Evolutionary conservation across 495 filamentous ascomycete species (phyloP).

Genomic region (Penicillium odoratum): DNA sequence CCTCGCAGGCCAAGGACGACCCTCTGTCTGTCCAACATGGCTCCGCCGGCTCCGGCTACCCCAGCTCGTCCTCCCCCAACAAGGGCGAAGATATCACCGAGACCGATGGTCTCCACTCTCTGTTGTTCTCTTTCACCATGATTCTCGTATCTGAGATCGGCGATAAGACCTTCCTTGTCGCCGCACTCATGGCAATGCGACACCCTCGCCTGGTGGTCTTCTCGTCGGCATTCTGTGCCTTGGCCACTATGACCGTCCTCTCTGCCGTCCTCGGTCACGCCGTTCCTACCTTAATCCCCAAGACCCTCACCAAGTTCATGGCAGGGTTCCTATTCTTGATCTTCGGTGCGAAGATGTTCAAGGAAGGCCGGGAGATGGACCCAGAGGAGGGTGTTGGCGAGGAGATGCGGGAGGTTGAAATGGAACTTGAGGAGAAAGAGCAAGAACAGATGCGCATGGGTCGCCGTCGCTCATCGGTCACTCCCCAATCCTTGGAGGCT

Average conservation of each 20-base stretch:
- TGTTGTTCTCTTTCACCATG: constrained; percentile 91
- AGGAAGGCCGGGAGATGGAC: constrained; percentile 85
- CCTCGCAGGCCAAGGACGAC: constrained; percentile 64
- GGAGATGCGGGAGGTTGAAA: constrained; percentile 96
- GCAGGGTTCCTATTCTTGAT: constrained; percentile 84
- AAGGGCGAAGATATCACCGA: constrained; percentile 47
- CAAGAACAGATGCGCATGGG: constrained; percentile 58
- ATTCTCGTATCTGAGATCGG: constrained; percentile 97
- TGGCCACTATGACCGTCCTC: constrained; percentile 93
- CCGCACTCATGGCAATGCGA: constrained; percentile 98
- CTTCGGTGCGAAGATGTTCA: constrained; percentile 82
- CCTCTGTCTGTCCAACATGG: constrained; percentile 60
- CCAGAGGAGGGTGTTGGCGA: constrained; percentile 85
- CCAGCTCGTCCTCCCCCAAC: constrained; percentile 25
- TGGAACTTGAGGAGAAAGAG: constrained; percentile 94
- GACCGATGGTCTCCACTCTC: constrained; percentile 86
- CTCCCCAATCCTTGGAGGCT: constrained; percentile 51
- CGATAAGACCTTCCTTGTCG: constrained; percentile 97
- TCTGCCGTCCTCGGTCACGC: constrained; percentile 94
- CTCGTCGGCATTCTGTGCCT: constrained; percentile 84
- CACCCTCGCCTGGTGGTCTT: constrained; percentile 93
- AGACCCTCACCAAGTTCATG: constrained; percentile 81
- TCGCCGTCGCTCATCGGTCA: constrained; percentile 52
- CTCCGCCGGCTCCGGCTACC: constrained; percentile 40
- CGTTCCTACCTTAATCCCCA: constrained; percentile 86